Evolutionary conservation across 2,329 filamentous ascomycete genomes (phyloP), one percentile per base, ranked within the genome.

Genomic region (Seiridium cupressi): DNA sequence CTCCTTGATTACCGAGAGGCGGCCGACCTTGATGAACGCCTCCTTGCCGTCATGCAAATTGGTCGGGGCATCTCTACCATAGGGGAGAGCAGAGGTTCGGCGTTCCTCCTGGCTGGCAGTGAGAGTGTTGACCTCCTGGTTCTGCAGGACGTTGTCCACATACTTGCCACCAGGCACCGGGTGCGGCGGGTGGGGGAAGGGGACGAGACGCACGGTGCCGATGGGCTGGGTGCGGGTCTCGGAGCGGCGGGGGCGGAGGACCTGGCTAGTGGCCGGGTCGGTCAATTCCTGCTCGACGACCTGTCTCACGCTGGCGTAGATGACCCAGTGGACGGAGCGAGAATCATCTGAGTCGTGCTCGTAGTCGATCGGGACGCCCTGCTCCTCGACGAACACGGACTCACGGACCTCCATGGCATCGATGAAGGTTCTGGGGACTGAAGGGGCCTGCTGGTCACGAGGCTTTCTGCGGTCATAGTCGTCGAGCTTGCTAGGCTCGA

Each of bases 281-380:
- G 74, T 76, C 49, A 77, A 66, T 70, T 82, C 79, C 4, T 72
- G 70, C 61, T 75, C 73, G 49, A 76, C 74, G 3, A 72, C 75
- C 54, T 75, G 78, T 58, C 83, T 82, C 59, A 89, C 81, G 13
- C 82, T 87, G 53, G 86, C 86, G 74, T 96, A 97, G n/a, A 89
- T 80, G 36, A 97, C 89, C 90, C 92, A 97, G 74, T 97, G 93
- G 76, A 89, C 94, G 66, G 87, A 89, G 42, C 91, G 84, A 1
- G 82, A 66, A 73, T 98, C 94, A 71, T 97, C 92, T 1, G 81
- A 77, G 77, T 97, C 94, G 65, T 92, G 83, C 73, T 98, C 93
- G 64, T 87, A 85, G 44, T 89, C 86, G 1, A 86, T 74, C 0
- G 84, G 79, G 11, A 86, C 77, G 0, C 74, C 67, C 68, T 89